Conservation (phyloP, 2,329 filamentous ascomycete genomes). For the Leptoxyphium fumago region DNA sequence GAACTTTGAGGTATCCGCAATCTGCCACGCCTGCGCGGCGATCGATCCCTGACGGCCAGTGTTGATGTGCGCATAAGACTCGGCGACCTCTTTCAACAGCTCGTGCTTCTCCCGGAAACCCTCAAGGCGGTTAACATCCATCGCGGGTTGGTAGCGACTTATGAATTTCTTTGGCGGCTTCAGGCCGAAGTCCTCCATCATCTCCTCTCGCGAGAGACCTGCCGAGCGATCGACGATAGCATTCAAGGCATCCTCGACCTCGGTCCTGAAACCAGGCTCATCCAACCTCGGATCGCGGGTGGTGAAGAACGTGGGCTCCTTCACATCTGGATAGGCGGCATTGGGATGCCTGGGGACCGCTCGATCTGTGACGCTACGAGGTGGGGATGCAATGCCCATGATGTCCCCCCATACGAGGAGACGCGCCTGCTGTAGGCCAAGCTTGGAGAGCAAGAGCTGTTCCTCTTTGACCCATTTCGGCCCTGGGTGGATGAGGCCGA, state of each 20-base stretch:
- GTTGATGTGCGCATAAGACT: constrained; percentile 19
- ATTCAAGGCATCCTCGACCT: constrained; percentile 26
- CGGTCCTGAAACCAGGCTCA: constrained; percentile 22
- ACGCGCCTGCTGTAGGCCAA: constrained; percentile 33
- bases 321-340: constrained; percentile 29
- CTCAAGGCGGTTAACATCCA: constrained; percentile 30
- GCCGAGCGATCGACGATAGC: constrained; percentile 31
- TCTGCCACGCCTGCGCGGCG: constrained; percentile 23
- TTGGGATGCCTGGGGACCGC: constrained; percentile 31
- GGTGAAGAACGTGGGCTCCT: constrained; percentile 30
- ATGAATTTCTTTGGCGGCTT: constrained; percentile 28
- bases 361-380: constrained; percentile 26
- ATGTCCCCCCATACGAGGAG: constrained; percentile 35
- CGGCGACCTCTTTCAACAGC: constrained; percentile 25
- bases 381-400: constrained; percentile 30
- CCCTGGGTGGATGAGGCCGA: constrained; percentile 29
- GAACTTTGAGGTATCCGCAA: constrained; percentile 27
- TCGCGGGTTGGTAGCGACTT: constrained; percentile 23
- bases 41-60: constrained; percentile 17
- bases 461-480: constrained; percentile 29
- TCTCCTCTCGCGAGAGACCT: constrained; percentile 24
- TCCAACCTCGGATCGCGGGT: constrained; percentile 28
- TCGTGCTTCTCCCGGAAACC: constrained; percentile 31
- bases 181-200: constrained; percentile 32
- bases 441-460: constrained; percentile 27